A percentile compares a stretch with the other conserved stretches of the same genome.
Conservation (phyloP, 768 basidiomycete genomes). For the Leccinellum luteum region DNA sequence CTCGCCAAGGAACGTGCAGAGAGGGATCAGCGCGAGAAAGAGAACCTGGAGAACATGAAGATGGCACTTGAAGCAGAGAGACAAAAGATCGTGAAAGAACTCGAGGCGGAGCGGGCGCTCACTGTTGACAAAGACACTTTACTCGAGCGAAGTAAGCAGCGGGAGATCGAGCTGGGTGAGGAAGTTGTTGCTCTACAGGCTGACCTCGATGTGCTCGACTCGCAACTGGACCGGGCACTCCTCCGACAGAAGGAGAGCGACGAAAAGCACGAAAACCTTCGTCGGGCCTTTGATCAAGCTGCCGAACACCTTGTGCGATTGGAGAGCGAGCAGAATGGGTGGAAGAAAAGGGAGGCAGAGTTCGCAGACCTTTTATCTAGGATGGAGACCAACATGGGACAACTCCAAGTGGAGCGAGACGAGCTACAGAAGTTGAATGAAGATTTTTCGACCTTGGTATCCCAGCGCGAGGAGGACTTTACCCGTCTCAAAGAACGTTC, state of each 20-base stretch:
- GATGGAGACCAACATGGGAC: constrained; percentile 58
- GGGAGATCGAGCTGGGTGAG: constrained; percentile 84
- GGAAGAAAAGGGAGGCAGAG: constrained; percentile 62
- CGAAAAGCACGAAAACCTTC: constrained; percentile 70
- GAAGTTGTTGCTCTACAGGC: constrained; percentile 75
- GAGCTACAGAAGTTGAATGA: constrained; percentile 63
- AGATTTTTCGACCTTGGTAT: constrained; percentile 64
- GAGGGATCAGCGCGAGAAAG: constrained; percentile 78
- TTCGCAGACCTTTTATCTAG: constrained; percentile 55
- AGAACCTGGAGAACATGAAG: constrained; percentile 74
- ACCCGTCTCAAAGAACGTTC: constrained; percentile 70
- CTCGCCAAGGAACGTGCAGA: constrained; percentile 83
- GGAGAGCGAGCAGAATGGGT: constrained; percentile 72
- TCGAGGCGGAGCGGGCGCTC: constrained; percentile 79
- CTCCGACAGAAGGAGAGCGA: constrained; percentile 76
- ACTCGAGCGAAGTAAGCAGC: constrained; percentile 79
- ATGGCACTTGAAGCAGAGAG: constrained; percentile 85
- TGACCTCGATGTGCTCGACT: constrained; percentile 82
- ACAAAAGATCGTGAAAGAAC: constrained; percentile 71
- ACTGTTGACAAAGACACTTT: constrained; percentile 80
- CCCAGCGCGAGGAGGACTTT: constrained; percentile 81
- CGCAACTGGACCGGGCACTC: constrained; percentile 79
- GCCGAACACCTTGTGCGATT: constrained; percentile 82
- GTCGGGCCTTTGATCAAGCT: constrained; percentile 76
- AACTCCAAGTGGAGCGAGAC: constrained; percentile 55